phyloP scores from a whole-genome alignment of 2,329 filamentous ascomycete species.

The Periglandula ipomoeae region DNA sequence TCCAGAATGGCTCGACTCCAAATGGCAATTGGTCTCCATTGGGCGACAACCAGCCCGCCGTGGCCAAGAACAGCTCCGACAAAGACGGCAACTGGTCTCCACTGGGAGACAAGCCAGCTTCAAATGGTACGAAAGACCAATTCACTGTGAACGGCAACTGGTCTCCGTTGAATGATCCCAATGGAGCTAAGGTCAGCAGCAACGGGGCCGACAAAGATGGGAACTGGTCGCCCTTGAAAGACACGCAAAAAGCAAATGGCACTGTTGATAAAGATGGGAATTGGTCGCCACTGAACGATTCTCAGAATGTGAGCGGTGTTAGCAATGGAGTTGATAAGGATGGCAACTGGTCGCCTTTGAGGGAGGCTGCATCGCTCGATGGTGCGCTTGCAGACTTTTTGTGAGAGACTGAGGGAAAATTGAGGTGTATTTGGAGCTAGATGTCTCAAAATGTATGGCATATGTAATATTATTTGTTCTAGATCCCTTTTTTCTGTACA shows the following conservation, averaged over 20 bases:
- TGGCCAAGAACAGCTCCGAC: too few relatives aligned
- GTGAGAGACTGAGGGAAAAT: neutral
- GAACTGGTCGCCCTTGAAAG: neutral
- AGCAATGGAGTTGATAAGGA: too few relatives aligned
- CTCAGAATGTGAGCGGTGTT: too few relatives aligned
- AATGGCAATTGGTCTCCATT: neutral
- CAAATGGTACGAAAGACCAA: neutral
- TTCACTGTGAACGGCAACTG: neutral
- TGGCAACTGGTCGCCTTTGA: neutral
- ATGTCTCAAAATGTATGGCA: too few relatives aligned
- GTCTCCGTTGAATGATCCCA: neutral
- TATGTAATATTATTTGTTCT: neutral
- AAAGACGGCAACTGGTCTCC: neutral
- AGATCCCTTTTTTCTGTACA: neutral
- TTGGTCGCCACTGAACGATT: neutral
- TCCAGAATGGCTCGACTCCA: rapidly evolving
- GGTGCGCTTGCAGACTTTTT: neutral
- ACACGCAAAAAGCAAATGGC: too few relatives aligned
- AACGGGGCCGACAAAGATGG: neutral
- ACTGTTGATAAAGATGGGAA: neutral
- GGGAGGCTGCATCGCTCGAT: neutral
- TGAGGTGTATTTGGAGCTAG: neutral
- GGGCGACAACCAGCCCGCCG: too few relatives aligned
- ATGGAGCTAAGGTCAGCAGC: neutral
- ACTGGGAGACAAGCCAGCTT: neutral